Base-by-base conservation (phyloP, 1,139 yeast species). In the Blastobotrys illinoisensis region DNA sequence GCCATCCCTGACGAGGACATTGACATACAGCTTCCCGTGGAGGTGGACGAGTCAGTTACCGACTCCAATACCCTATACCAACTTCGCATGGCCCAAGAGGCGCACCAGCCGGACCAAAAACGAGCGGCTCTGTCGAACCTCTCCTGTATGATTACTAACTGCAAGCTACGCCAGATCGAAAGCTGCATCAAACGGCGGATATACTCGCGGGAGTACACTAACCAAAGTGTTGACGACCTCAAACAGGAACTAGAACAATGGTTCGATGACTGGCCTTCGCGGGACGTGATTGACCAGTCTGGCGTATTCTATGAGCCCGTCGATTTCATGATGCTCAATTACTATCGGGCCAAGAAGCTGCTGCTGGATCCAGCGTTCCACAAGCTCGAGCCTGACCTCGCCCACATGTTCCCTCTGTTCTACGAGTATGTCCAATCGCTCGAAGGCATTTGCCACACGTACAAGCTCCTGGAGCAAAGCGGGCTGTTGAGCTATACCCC, bases 1-100 rank as follows among this genome's bases (percentile, higher is more conserved):
- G 57, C 65, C 21, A 58, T 60, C 16, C 61, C 62, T 4, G 65
- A 60, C 47, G 54, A 57, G 20, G 58, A 55, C 45, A 56, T 57
- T 48, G 60, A 55, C 43, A 32, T 56, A 7, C 58, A 54, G 45
- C 49, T 55, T 3, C 60, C 60, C 11, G 57, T 57, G 13, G 54
- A 56, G 28, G 49, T 54, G 4, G 57, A 55, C 28, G 53, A 46
- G 36, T 51, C 52, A 19, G 24, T 44, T 2, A 14, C 44, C 9
- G 56, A 56, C 20, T 9, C 18, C n/a, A 47, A 13, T 5, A 14
- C 13, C 13, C 21, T 56, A 13, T 48, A 55, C 40, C 19, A 44
- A 9, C 51, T 56, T 20, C 54, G 59, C n/a, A 7, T 47, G 18
- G 48, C 49, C 4, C 56, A 52, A 28, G 46, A 49, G 3, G 14